These are phyloP conservation scores for Myriosclerotinia duriaeana DNA, from an alignment of 2,329 filamentous ascomycete genomes.

Conservation along the genomic window DNA sequence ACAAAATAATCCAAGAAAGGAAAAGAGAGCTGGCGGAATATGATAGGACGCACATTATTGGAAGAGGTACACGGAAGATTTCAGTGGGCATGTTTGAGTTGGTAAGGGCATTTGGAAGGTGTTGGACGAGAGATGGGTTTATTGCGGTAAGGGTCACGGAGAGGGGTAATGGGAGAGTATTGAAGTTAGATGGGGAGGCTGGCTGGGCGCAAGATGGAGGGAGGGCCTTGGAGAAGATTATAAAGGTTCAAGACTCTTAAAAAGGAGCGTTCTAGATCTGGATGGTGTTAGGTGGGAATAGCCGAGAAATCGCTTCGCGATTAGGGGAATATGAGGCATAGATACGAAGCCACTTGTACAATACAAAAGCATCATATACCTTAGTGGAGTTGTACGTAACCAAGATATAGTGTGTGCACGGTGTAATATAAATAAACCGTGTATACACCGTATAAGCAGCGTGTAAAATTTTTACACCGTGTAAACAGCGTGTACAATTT, in stretches of 20 bases:
- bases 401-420: too few relatives aligned
- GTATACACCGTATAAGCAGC: too few relatives aligned
- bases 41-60: slow-evolving; percentile 56
- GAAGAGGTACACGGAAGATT: slow-evolving; percentile 55
- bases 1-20: slow-evolving; percentile 41
- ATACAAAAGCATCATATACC: slow-evolving; percentile 2
- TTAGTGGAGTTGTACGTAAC: too few relatives aligned
- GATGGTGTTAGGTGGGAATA: not conserved
- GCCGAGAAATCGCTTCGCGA: slow-evolving; percentile 12
- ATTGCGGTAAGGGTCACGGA: slow-evolving; percentile 49
- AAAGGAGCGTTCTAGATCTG: not conserved
- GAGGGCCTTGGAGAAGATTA: slow-evolving; percentile 56
- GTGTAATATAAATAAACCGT: too few relatives aligned
- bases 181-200: slow-evolving; percentile 47
- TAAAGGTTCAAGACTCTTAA: slow-evolving; percentile 34
- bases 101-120: slow-evolving; percentile 51
- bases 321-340: not conserved
- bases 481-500: too few relatives aligned
- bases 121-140: slow-evolving; percentile 57
- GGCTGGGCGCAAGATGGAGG: slow-evolving; percentile 60
- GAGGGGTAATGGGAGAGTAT: slow-evolving; percentile 37
- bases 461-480: too few relatives aligned
- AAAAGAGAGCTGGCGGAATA: slow-evolving; percentile 44
- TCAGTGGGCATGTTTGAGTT: slow-evolving; percentile 45
- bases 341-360: not conserved